Percentiles rank a stretch among this genome's conserved stretches.
Evolutionary conservation across 441 rosid species (phyloP).

Genomic region (Adansonia madagascariensis): DNA sequence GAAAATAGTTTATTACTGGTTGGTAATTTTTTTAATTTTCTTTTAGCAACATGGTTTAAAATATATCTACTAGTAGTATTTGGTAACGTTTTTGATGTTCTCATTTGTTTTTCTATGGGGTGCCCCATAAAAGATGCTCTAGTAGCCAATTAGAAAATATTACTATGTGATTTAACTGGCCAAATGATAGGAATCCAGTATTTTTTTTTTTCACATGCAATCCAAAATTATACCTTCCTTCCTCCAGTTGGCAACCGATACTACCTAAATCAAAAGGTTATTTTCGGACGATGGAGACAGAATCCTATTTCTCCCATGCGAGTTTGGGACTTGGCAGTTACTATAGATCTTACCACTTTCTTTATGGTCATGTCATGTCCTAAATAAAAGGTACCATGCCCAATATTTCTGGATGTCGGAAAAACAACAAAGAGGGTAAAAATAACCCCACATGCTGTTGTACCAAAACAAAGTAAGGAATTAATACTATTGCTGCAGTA

Average conservation of each 20-base stretch:
- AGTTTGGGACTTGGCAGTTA: conserved; percentile 9
- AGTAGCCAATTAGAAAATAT: conserved; percentile 7
- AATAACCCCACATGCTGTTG: background rate
- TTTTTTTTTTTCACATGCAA: background rate
- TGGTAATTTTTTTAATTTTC: conserved; percentile 1
- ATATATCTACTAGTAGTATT: background rate
- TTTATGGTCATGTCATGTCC: conserved; percentile 6
- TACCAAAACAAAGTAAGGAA: no score
- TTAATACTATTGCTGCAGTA: background rate
- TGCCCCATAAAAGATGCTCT: conserved; percentile 17
- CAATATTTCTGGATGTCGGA: conserved; percentile 19
- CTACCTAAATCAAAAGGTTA: background rate
- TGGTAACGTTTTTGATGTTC: background rate
- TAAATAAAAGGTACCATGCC: conserved; percentile 12
- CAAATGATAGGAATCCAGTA: background rate
- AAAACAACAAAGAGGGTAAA: background rate
- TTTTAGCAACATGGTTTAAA: conserved; percentile 3
- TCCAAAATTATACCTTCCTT: background rate
- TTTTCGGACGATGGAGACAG: background rate
- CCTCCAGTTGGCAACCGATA: background rate
- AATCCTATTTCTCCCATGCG: conserved; percentile 18
- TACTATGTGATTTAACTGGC: background rate
- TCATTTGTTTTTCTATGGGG: background rate
- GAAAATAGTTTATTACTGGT: background rate
- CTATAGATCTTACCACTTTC: conserved; percentile 9